These are phyloP conservation scores for Trypanosomatidae sp. DNA, from an alignment of 208 protist species.

Conservation along the genomic window DNA sequence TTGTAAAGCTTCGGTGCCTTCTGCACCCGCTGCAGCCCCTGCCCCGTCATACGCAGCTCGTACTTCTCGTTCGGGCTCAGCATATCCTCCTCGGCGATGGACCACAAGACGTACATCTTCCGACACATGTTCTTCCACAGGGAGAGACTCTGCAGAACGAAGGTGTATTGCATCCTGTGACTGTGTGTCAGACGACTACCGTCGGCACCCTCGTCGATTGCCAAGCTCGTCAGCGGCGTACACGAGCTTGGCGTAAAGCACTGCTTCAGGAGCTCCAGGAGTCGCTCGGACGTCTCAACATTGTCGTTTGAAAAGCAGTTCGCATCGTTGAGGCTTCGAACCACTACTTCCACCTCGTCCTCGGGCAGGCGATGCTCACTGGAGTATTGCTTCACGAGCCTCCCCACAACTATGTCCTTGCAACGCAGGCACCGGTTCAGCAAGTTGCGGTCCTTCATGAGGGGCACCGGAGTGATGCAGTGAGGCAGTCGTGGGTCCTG, in stretches of 20 bases:
- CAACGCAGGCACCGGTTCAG: constrained; percentile 85
- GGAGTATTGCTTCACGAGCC: constrained; percentile 69
- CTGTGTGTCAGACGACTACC: constrained; percentile 95
- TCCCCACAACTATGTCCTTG: constrained; percentile 83
- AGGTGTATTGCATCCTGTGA: constrained; percentile 95
- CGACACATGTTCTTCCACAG: constrained; percentile 95
- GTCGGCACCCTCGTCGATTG: constrained; percentile 77
- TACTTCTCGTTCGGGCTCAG: constrained; percentile 85
- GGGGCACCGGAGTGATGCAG: constrained; percentile 90
- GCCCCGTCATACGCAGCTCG: constrained; percentile 88
- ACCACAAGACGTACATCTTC: constrained; percentile 91
- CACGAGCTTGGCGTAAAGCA: constrained; percentile 69
- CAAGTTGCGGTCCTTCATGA: constrained; percentile 55
- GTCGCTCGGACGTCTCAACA: constrained; percentile 62
- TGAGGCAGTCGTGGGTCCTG: constrained; percentile 69
- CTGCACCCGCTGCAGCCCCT: constrained; percentile 96
- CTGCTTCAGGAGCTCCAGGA: constrained; percentile 73
- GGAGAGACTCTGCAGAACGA: constrained; percentile 95
- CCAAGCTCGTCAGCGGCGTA: constrained; percentile 51
- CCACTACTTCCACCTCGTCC: constrained; percentile 71
- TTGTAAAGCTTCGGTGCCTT: constrained; percentile 81
- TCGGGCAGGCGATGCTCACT: constrained; percentile 19
- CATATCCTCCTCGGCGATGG: constrained; percentile 94
- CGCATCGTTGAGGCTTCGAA: constrained; percentile 91
- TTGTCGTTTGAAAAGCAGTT: constrained; percentile 92